These are phyloP conservation scores for Tylopilus intermedius DNA, from an alignment of 768 basidiomycete genomes.

Conservation along the genomic window DNA sequence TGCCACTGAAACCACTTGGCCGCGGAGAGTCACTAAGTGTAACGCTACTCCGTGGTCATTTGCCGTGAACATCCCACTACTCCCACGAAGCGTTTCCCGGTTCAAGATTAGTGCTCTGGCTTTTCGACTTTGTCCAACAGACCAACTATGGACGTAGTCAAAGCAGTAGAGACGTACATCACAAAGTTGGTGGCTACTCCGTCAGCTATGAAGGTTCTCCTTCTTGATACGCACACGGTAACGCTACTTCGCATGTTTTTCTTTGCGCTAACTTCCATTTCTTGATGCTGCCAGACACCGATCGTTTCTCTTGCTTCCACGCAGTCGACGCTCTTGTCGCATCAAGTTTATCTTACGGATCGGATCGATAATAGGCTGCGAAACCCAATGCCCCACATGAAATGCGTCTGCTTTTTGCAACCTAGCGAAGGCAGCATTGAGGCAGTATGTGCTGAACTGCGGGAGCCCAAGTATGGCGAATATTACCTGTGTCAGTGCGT, in stretches of 20 bases:
- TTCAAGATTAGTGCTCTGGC: background rate
- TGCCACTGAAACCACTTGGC: no score
- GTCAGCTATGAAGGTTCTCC: constrained; percentile 88
- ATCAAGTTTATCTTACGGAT: constrained; percentile 89
- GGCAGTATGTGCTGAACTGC: constrained; percentile 77
- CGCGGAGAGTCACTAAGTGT: no score
- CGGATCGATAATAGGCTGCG: constrained; percentile 91
- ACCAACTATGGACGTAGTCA: constrained; percentile 80
- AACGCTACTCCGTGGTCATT: background rate
- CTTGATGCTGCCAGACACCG: constrained; percentile 61
- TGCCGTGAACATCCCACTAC: background rate
- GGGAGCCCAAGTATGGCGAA: constrained; percentile 91
- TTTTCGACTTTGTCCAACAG: background rate
- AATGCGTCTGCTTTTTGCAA: constrained; percentile 92
- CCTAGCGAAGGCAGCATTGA: constrained; percentile 77
- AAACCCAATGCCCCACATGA: constrained; percentile 93
- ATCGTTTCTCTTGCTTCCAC: constrained; percentile 94
- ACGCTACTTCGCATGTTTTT: constrained; percentile 19
- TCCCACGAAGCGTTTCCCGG: constrained; percentile 3
- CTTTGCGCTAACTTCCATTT: background rate
- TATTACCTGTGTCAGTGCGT: constrained; percentile 99
- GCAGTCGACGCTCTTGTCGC: constrained; percentile 86
- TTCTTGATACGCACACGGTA: constrained; percentile 93
- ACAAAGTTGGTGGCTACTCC: constrained; percentile 83
- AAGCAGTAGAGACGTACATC: constrained; percentile 92